A percentile compares a stretch with the other conserved stretches of the same genome.
These are phyloP conservation scores for Dothideomycetes sp. DNA, from an alignment of 2,329 filamentous ascomycete genomes.

Conservation along the genomic window DNA sequence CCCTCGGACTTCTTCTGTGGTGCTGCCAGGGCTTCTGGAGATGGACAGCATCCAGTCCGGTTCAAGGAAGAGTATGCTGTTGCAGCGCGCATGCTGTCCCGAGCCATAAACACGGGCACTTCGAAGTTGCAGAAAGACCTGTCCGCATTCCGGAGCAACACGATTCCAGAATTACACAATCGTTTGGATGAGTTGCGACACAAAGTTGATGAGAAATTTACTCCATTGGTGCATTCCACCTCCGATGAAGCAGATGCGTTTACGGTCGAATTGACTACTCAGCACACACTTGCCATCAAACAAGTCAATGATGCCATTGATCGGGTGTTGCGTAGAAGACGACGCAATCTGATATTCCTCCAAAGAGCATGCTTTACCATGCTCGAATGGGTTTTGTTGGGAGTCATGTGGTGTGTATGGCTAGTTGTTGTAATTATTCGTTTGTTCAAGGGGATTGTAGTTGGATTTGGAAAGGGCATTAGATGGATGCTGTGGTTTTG, in stretches of 20 bases:
- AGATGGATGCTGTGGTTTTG: slow-evolving; percentile 79
- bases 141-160: slow-evolving; percentile 20
- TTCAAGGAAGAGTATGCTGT: slow-evolving; percentile 45
- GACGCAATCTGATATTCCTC: slow-evolving; percentile 65
- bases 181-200: slow-evolving; percentile 42
- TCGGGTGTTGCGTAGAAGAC: slow-evolving; percentile 58
- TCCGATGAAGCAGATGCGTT: slow-evolving; percentile 75
- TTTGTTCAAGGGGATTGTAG: slow-evolving; percentile 53
- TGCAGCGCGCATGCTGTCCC: slow-evolving; percentile 44
- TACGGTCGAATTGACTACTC: slow-evolving; percentile 63
- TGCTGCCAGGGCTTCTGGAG: slow-evolving; percentile 30
- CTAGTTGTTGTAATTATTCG: slow-evolving; percentile 71
- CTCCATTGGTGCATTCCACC: slow-evolving; percentile 53
- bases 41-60: slow-evolving; percentile 37
- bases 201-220: slow-evolving; percentile 42
- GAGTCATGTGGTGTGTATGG: slow-evolving; percentile 93
- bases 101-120: slow-evolving; percentile 32
- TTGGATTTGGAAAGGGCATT: slow-evolving; percentile 50
- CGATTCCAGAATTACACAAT: slow-evolving; percentile 41
- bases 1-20: slow-evolving; percentile 28
- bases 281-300: slow-evolving; percentile 72
- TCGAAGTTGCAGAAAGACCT: slow-evolving; percentile 12
- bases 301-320: slow-evolving; percentile 67
- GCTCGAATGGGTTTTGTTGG: slow-evolving; percentile 80
- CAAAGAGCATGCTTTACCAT: slow-evolving; percentile 68